Base-by-base conservation (phyloP, 176 grass and related monocot species). In the Alloteropsis semialata region DNA sequence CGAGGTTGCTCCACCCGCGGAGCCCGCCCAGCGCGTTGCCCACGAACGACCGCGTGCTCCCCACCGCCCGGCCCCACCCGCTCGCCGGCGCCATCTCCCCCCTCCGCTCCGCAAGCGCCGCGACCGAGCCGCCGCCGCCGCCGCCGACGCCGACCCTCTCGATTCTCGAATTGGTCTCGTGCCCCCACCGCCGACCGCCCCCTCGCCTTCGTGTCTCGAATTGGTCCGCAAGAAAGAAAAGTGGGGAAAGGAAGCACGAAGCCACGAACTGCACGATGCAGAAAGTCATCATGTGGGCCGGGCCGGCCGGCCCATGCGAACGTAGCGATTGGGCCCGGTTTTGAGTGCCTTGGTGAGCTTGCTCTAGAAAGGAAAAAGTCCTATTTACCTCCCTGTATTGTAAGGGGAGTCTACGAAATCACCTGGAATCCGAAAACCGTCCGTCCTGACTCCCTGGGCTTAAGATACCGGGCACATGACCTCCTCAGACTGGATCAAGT, bases 1-100 rank as follows among this genome's bases (percentile, higher is more conserved):
- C 93, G 76, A 88, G 71, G 93, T 89, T 99, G 85, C 75, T 87
- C 87, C 96, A 91, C 21, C 96, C 93, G 64, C 96, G 88, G 50
- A 99, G 83, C 27, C 96, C 96, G 21, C 96, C 96, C 72, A 91
- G 63, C 21, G 96, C 89, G 84, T 99, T 99, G 39, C 96, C 96
- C 49, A 94, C 82, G 84, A 96, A 96, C 32, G 91, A 90, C 55
- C 96, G 88, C 82, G 89, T 83, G 87, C 83, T 96, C 74, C 96
- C 93, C 34, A 92, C 13, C 53, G 76, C 51, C 63, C 89, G 72
- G 55, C 74, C 73, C 82, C 84, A 92, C 70, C 80, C 85, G 62
- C 76, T 87, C 69, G 72, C 78, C 80, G 90, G 81, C 71, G 68
- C 50, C 90, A 85, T 87, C 56, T 65, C 29, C 55, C n/a, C 59